Evolutionary conservation across 768 basidiomycete genomes (phyloP), one percentile per base, ranked within the genome.

Genomic region (Kwoniella dendrophila): DNA sequence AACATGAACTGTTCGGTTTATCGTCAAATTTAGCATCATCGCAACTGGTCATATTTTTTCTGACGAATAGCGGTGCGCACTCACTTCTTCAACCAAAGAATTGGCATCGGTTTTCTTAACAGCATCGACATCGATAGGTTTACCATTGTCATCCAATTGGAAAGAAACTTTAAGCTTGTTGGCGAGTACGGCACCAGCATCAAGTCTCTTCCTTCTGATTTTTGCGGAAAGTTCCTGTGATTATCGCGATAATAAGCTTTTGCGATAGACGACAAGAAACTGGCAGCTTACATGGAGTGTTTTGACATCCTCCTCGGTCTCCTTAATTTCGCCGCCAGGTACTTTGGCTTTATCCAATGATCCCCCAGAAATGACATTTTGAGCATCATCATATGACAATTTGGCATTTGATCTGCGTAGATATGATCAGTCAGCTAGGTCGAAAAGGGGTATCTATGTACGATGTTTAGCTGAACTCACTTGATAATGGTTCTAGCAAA

Each of bases 401-500:
- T 92, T 90, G 44, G 89, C 89, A 32, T 88, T 85, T 45, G 95
- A 95, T 73, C 91, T 93, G 74, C 8, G 48, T 12, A 18, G 47
- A 6, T 30, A 22, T 59, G 22, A 36, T 12, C 30, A 7, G 36
- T 57, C 56, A 36, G 11, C 27, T 34, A n/a, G n/a, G n/a, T n/a
- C n/a, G n/a, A n/a, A n/a, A n/a, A n/a, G n/a, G 22, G 18, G 40
- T n/a, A 22, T 12, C 29, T 26, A 3, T 14, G 24, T 33, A 2
- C 12, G 29, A 4, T 10, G 4, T 48, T 10, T n/a, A 49, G 7
- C 18, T 27, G 4, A 27, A 79, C 84, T 67, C 72, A 92, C 90
- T 87, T 90, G 79, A 98, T 87, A 66, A 98, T 85, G 1, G 91
- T 92, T 81, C 90, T 91, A 45, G 90, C 92, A 73, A 95, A 94